Conservation (phyloP, 495 filamentous ascomycete species). For the Daldinia decipiens region DNA sequence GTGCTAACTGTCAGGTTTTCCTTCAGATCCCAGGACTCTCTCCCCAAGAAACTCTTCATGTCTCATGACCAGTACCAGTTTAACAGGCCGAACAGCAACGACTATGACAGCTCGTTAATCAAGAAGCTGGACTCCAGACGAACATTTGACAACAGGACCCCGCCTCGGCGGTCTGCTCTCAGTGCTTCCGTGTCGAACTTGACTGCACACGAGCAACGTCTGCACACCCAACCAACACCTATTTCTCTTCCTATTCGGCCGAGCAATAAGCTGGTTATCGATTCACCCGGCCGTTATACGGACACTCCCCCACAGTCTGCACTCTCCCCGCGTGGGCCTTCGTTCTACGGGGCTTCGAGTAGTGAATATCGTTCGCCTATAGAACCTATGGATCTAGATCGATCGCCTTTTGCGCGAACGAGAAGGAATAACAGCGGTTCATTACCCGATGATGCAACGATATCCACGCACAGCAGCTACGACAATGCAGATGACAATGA, state of each 20-base stretch:
- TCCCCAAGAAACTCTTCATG: constrained; percentile 54
- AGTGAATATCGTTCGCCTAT: constrained; percentile 62
- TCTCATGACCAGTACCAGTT: constrained; percentile 63
- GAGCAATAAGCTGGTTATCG: constrained; percentile 51
- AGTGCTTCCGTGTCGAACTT: constrained; percentile 57
- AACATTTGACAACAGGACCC: constrained; percentile 66
- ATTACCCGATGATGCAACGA: constrained; percentile 51
- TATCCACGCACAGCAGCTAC: constrained; percentile 55
- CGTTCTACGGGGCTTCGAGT: constrained; percentile 59
- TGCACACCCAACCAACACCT: constrained; percentile 58
- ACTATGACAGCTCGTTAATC: constrained; percentile 81
- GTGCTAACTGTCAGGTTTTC: constrained; percentile 31
- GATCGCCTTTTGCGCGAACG: constrained; percentile 69
- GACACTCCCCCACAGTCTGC: constrained; percentile 60
- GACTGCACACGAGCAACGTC: constrained; percentile 57
- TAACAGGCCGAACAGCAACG: constrained; percentile 67
- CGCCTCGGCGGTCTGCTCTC: constrained; percentile 63
- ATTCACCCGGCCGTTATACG: constrained; percentile 56
- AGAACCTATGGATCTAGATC: constrained; percentile 58
- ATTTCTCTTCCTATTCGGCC: constrained; percentile 60
- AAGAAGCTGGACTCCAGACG: constrained; percentile 75
- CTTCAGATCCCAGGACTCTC: constrained; percentile 47
- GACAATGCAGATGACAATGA: constrained; percentile 71
- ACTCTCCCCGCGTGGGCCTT: constrained; percentile 59
- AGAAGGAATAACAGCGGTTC: constrained; percentile 62